Conservation (phyloP, 345 rosid genomes). For the Citrus unshiu region DNA sequence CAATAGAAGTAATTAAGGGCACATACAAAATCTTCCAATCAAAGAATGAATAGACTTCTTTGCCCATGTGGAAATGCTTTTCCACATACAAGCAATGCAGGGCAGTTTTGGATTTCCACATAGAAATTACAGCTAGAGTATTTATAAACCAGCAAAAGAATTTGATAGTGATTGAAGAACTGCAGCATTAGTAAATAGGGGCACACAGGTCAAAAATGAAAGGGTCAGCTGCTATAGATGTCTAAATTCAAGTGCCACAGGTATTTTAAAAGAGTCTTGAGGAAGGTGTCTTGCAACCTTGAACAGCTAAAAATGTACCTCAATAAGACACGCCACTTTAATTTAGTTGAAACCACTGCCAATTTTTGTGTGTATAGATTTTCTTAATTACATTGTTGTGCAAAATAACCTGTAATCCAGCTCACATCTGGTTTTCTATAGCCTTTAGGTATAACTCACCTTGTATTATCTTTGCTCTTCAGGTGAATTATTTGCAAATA, state of each 20-base stretch:
- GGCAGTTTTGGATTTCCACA: background rate
- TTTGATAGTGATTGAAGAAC: conserved; percentile 25
- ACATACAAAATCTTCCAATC: background rate
- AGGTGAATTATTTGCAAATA: background rate
- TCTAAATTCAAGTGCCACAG: conserved; percentile 17
- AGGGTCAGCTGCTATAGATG: background rate
- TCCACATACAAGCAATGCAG: background rate
- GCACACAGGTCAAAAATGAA: conserved; percentile 14
- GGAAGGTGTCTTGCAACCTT: conserved; percentile 10
- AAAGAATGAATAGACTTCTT: too few relatives aligned
- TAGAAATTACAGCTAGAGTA: background rate
- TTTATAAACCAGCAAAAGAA: background rate
- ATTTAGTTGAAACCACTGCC: conserved; percentile 33
- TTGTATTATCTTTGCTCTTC: background rate
- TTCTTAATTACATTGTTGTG: background rate
- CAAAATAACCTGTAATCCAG: background rate
- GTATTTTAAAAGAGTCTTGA: background rate
- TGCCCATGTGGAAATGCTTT: background rate
- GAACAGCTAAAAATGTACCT: conserved; percentile 25
- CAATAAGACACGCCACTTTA: conserved; percentile 33
- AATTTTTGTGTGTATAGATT: background rate
- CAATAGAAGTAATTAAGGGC: background rate
- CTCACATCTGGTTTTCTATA: conserved; percentile 1
- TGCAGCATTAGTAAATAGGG: conserved; percentile 11
- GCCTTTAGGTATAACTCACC: background rate